phyloP scores from a whole-genome alignment of 441 rosid genomes.

The Omphalea diandra region DNA sequence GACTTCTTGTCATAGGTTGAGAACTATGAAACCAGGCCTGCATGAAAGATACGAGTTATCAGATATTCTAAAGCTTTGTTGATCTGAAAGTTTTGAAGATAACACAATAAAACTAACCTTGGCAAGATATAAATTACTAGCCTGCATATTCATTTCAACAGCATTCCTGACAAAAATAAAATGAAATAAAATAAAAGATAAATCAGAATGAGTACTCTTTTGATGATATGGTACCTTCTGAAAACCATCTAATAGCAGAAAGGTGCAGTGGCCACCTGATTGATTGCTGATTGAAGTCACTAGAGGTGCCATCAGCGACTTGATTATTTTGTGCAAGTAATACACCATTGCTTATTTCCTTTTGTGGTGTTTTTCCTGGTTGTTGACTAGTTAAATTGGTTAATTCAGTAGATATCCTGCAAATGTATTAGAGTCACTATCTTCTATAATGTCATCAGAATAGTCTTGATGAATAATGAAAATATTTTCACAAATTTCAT shows the following conservation, averaged over 20 bases:
- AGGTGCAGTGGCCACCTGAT: constrained; percentile 35
- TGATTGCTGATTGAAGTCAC: constrained; percentile 36
- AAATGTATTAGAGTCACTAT: constrained; percentile 10
- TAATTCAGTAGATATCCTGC: constrained; percentile 59
- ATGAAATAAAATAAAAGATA: constrained; percentile 1
- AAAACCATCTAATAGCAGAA: constrained; percentile 7
- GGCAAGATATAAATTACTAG: constrained; percentile 53
- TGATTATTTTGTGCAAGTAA: constrained; percentile 31
- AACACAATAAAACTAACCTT: constrained; percentile 40
- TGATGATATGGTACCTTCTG: background rate
- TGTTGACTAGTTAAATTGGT: constrained; percentile 40
- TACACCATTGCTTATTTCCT: constrained; percentile 46
- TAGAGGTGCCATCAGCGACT: constrained; percentile 32
- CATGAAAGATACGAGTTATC: constrained; percentile 21
- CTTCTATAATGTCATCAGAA: too few species aligned
- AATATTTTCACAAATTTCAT: background rate
- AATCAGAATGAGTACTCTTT: background rate
- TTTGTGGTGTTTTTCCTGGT: constrained; percentile 36
- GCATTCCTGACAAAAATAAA: constrained; percentile 35
- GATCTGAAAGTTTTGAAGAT: constrained; percentile 11
- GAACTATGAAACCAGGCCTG: constrained; percentile 79
- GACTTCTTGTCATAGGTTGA: constrained; percentile 75
- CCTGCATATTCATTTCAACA: constrained; percentile 46
- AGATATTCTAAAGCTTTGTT: too few species aligned
- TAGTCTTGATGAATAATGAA: background rate